These are phyloP conservation scores for Yarrowia sp. DNA, from an alignment of 805 yeast genomes.

Conservation along the genomic window DNA sequence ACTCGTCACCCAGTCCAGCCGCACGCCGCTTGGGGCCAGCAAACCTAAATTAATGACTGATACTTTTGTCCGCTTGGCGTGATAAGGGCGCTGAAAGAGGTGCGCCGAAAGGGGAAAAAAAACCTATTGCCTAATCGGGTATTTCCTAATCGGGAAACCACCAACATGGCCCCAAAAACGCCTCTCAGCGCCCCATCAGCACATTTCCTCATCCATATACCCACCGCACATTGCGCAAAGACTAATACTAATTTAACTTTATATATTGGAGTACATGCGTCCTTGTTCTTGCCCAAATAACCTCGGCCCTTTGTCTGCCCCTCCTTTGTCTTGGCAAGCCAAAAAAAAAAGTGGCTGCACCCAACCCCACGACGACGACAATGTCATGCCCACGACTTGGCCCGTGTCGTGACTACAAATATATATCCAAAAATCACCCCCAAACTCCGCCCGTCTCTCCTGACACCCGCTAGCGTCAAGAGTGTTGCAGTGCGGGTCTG, in stretches of 20 bases:
- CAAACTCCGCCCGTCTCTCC: not conserved
- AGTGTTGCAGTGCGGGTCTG: conserved; percentile 12
- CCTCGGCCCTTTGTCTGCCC: conserved; percentile 1
- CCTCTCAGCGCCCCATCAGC: too few species aligned
- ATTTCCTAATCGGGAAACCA: too few species aligned
- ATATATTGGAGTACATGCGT: not conserved
- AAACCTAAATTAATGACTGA: not conserved
- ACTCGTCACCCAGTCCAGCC: not conserved
- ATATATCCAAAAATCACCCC: too few species aligned
- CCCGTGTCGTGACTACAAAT: not conserved
- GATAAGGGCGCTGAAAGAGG: not conserved
- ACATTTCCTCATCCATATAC: too few species aligned
- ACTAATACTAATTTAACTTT: not conserved
- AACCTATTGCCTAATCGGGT: not conserved
- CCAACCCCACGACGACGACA: conserved; percentile 5
- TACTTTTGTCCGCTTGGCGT: not conserved
- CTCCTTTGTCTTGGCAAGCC: conserved; percentile 4
- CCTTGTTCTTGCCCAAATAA: conserved; percentile 9
- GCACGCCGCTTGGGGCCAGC: conserved; percentile 16
- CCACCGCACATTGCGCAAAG: too few species aligned
- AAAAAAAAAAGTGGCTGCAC: not conserved
- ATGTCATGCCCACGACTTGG: not conserved
- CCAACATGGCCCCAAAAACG: too few species aligned
- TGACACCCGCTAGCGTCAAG: conserved; percentile 1
- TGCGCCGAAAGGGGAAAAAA: not conserved